Base-by-base conservation (phyloP, 352 stramenopile species). In the Phytophthora quininea region DNA sequence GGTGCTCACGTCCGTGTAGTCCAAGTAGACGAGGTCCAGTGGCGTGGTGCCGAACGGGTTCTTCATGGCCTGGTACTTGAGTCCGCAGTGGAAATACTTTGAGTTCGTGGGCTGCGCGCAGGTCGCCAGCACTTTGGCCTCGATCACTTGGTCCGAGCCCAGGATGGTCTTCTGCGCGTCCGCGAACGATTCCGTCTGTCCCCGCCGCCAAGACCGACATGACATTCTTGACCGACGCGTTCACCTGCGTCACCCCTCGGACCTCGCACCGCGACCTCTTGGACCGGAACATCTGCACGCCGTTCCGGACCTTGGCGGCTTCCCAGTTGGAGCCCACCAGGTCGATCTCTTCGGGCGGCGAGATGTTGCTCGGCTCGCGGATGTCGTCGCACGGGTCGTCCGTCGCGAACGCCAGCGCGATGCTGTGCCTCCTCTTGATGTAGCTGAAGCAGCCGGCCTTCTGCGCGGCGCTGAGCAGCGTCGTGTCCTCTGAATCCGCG, bases 11-110 rank as follows among this genome's bases (percentile, higher is more conserved):
- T 93, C 86, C 15, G 87, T 93, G 73, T 95, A 95, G 73, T 95
- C 87, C 33, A 95, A 68, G 45, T 89, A 92, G 3, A 95, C 87
- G 54, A 95, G 72, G 43, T 95, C 87, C 10, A 95, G 58, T 3
- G 80, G 71, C 3, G 67, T 69, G 19, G 82, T 60, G 5, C 82
- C 85, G 53, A 93, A 93, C 45, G 85, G 85, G 64, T 93, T 92
- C 74, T 92, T 92, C 6, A 95, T 81, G 15, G 82, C 87, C 56
- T 90, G 64, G 62, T 92, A 93, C 68, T 95, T 95, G 57, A 95
- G 81, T 6, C 82, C 87, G 59, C 85, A 93, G 56, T 95, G 87
- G 69, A 92, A 95, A 61, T 86, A 91, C 15, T 71, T 67, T 15
- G 81, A 91, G 31, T 72, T 72, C 9, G 79, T 82, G 12, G 78